Percentiles rank a stretch among this genome's conserved stretches.
These are phyloP conservation scores for Ophiocordyceps camponoti-leonardi DNA, from an alignment of 2,329 filamentous ascomycete species.

Conservation along the genomic window DNA sequence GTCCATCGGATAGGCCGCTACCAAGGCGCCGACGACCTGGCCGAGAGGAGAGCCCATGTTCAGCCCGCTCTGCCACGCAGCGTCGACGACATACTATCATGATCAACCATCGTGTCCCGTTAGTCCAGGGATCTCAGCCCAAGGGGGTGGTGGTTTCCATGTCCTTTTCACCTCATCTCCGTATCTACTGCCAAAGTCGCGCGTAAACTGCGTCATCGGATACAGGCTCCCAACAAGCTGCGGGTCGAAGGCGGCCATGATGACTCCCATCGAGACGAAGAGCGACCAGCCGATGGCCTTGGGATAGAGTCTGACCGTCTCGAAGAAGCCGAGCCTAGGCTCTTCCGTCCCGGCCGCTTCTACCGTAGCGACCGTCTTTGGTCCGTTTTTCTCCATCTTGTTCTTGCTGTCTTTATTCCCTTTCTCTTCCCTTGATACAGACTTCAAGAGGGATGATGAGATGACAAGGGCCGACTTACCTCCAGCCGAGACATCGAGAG, in stretches of 20 bases:
- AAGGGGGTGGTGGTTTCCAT: too few relatives aligned
- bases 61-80: slow-evolving; percentile 28
- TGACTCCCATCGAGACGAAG: slow-evolving; percentile 41
- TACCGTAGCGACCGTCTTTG: neutral
- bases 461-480: too few relatives aligned
- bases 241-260: slow-evolving; percentile 47
- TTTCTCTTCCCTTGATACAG: too few relatives aligned
- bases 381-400: neutral
- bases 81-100: slow-evolving; percentile 17
- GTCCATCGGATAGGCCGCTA: slow-evolving; percentile 26
- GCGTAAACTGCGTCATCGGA: slow-evolving; percentile 38
- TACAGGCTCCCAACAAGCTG: slow-evolving; percentile 48
- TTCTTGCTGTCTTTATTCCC: too few relatives aligned
- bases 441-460: too few relatives aligned
- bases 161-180: slow-evolving; percentile 10
- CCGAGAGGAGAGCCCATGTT: slow-evolving; percentile 38
- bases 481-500: too few relatives aligned
- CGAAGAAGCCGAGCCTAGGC: slow-evolving; percentile 16
- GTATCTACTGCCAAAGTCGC: slow-evolving; percentile 35
- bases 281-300: slow-evolving; percentile 34
- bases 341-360: slow-evolving; percentile 15
- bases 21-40: slow-evolving; percentile 36
- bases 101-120: too few relatives aligned
- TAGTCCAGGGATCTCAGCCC: neutral
- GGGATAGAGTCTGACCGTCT: slow-evolving; percentile 25